Percentiles rank a stretch among this genome's conserved stretches.
phyloP scores from a whole-genome alignment of 106 monocot genomes.

The Ottelia alismoides region DNA sequence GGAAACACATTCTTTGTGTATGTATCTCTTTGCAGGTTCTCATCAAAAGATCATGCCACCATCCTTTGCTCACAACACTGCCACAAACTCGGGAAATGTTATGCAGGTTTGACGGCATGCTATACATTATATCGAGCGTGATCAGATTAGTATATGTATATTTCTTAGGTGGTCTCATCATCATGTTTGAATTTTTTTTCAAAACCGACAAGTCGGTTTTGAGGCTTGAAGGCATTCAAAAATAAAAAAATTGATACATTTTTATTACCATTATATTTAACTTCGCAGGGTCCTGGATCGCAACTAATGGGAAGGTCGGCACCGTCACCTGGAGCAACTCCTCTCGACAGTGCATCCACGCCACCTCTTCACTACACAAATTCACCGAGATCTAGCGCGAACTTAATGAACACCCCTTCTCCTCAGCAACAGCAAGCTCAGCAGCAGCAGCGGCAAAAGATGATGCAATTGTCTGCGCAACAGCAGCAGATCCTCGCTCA shows the following conservation, averaged over 20 bases:
- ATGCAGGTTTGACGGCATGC: conserved; percentile 95
- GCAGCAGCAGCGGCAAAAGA: conserved; percentile 36
- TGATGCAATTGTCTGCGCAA: background rate
- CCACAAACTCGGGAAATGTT: conserved; percentile 30
- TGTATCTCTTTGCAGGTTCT: conserved; percentile 55
- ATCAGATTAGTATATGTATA: too few relatives aligned
- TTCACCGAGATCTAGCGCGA: conserved; percentile 80
- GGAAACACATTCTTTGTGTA: too few relatives aligned
- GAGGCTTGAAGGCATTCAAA: too few relatives aligned
- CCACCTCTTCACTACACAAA: conserved; percentile 78
- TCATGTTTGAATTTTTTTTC: too few relatives aligned
- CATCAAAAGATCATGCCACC: conserved; percentile 42
- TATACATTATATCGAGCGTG: too few relatives aligned
- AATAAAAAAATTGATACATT: too few relatives aligned
- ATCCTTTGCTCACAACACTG: conserved; percentile 34
- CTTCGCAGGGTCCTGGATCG: conserved; percentile 45
- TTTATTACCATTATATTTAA: too few relatives aligned
- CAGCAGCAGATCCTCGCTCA: conserved; percentile 7
- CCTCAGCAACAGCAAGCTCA: conserved; percentile 77
- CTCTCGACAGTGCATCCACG: conserved; percentile 80
- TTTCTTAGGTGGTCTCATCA: too few relatives aligned
- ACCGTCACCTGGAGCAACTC: conserved; percentile 58
- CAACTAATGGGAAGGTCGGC: conserved; percentile 69
- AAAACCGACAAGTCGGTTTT: too few relatives aligned
- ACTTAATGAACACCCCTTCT: conserved; percentile 84